Base-by-base conservation (phyloP, 352 stramenopile species). In the Phytophthora sansomeana region DNA sequence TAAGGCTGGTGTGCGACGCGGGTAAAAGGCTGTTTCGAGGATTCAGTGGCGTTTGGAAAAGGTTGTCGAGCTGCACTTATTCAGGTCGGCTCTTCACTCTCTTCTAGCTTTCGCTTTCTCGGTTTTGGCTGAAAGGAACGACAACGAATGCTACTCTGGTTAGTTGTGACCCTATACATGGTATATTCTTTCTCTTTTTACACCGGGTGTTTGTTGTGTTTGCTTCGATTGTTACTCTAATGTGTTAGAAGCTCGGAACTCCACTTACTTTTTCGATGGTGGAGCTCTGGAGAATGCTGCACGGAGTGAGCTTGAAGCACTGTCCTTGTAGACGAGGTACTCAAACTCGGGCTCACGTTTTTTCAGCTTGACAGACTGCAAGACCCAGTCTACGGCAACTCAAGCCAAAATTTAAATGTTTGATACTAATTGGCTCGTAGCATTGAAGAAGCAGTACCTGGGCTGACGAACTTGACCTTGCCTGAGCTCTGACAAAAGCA, bases 261-360 rank as follows among this genome's bases (percentile, higher is more conserved):
- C 21, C 16, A 13, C 4, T 67, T 10, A 60, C 26, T 57, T 57
- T 19, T 24, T 51, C 39, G 47, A 36, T 39, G 58, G 29, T 49
- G 30, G 39, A 46, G 44, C 10, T 55, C 33, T 38, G 8, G 57
- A 65, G 51, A 80, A 74, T 42, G 57, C 63, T 43, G 63, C 51
- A 32, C 28, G 48, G 1, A 82, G 42, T 10, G 57, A 54, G 26
- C 33, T 30, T 48, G 74, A 43, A n/a, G 33, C 55, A 3, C 49
- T 8, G 0, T 90, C 72, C 56, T 89, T 91, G 83, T 93, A 94
- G 21, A 93, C 72, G 14, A 92, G 72, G 46, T 80, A 95, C 9
- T 89, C 81, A 35, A 83, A 90, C 57, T 92, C 85, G 2, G 81
- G 55, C 38, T 85, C 75, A 10, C 82, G 80, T 59, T 91, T 91